These are phyloP conservation scores for Bisporella sp. DNA, from an alignment of 2,329 filamentous ascomycete species.

Conservation along the genomic window DNA sequence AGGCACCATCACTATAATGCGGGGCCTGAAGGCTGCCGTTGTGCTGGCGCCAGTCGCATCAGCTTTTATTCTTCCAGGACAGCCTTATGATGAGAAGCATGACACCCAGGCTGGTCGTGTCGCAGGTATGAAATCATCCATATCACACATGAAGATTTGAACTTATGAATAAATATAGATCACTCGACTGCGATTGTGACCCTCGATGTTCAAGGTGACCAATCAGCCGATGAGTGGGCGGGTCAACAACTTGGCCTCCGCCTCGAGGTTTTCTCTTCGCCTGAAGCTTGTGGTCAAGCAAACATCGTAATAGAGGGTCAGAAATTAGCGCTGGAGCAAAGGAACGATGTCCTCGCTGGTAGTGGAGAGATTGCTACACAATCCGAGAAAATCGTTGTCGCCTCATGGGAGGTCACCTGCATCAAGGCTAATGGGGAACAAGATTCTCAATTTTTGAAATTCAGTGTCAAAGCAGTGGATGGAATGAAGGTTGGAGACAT, in stretches of 20 bases:
- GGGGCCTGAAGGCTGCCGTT: too few species aligned
- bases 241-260: conserved; percentile 23
- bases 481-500: conserved; percentile 32
- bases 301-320: conserved; percentile 42
- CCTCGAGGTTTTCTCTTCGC: conserved; percentile 39
- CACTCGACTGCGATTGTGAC: too few species aligned
- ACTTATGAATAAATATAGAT: too few species aligned
- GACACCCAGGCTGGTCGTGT: too few species aligned
- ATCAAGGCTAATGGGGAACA: conserved; percentile 32
- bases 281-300: conserved; percentile 38
- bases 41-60: too few species aligned
- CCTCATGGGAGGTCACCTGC: conserved; percentile 43
- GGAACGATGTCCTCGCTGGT: conserved; percentile 27
- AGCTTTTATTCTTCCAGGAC: too few species aligned
- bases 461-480: conserved; percentile 37
- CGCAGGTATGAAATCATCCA: too few species aligned
- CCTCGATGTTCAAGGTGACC: background rate
- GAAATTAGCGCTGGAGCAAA: conserved; percentile 30
- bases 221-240: conserved; percentile 15
- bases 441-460: conserved; percentile 37
- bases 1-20: too few species aligned
- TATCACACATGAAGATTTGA: too few species aligned
- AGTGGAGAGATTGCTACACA: conserved; percentile 35
- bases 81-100: too few species aligned
- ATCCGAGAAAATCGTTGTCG: conserved; percentile 32